Evolutionary conservation across 148 eudicot genomes (phyloP), one percentile per base, ranked within the genome.

Genomic region (Silene uniflora): DNA sequence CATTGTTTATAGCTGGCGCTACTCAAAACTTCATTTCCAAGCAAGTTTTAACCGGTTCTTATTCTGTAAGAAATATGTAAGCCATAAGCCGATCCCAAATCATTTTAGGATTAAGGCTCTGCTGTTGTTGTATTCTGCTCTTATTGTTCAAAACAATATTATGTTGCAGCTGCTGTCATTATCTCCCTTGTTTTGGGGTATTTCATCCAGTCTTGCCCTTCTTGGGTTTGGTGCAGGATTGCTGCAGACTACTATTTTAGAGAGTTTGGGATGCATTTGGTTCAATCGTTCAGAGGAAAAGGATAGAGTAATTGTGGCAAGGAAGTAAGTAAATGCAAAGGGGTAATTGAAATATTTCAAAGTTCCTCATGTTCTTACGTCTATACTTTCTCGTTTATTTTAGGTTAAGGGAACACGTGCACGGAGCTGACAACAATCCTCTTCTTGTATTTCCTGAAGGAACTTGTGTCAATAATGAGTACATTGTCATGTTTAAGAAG

Each of bases 381-480:
- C 74, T 32, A 72, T 71, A 10, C 56, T 39, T 23, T 78, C 76
- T 71, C 62, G 29, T 64, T 52, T 52, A 72, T 82, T 84, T 72
- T 89, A 95, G 99, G 90, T 86, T 95, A 80, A 88, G 98, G 78
- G 93, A 95, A 65, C 99, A 95, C 70, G 97, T 92, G 49, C 89
- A 87, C 62, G 99, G 97, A 54, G 74, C 93, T 71, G 99, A 95
- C 75, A 95, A 90, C 78, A 95, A 95, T 74, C 98, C 99, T 72
- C 97, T 95, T 83, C 91, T 95, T 54, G 89, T 96, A 81, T 96
- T 96, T 76, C 99, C 99, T 10, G 99, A 96, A 85, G 99, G 98
- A 84, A 96, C 99, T 62, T 92, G 99, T 78, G 99, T 96, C 22
- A 96, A 96, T 79, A 96, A 96, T 87, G 92, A 92, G 70, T 96